Evolutionary conservation across 257 asterid genomes (phyloP).

Genomic region (Knoxia roxburghii): DNA sequence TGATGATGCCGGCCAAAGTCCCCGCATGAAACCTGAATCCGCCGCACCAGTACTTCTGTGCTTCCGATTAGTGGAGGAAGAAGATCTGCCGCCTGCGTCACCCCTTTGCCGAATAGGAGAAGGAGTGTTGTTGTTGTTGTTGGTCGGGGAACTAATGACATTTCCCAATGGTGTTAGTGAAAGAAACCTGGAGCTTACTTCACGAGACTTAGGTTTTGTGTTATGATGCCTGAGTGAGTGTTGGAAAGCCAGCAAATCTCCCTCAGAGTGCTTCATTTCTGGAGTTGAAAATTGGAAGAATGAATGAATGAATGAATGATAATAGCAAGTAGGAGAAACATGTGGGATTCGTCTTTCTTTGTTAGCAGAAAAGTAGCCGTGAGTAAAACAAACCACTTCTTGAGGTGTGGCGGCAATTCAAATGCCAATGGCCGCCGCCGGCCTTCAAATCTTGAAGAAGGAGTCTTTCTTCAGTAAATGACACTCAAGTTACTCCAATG

Average conservation of each 20-base stretch:
- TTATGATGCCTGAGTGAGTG: conserved; percentile 23
- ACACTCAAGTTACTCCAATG: background rate
- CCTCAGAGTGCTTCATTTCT: conserved; percentile 42
- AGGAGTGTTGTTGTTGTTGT: conserved; percentile 2
- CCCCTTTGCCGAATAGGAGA: conserved; percentile 32
- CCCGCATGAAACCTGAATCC: conserved; percentile 43
- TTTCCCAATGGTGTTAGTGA: conserved; percentile 31
- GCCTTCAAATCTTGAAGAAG: conserved; percentile 35
- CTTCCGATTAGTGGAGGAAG: conserved; percentile 26
- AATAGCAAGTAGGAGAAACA: conserved; percentile 4
- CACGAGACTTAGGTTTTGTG: conserved; percentile 49
- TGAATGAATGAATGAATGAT: background rate
- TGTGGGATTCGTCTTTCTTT: conserved; percentile 8
- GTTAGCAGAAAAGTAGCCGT: conserved; percentile 26
- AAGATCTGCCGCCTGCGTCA: conserved; percentile 27
- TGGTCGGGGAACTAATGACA: conserved; percentile 39
- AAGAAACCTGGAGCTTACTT: conserved; percentile 66
- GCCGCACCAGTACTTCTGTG: conserved; percentile 36
- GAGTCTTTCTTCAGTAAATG: conserved; percentile 9
- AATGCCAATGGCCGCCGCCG: conserved; percentile 66
- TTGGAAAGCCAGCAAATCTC: conserved; percentile 18
- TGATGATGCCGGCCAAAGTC: conserved; percentile 71
- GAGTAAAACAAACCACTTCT: conserved; percentile 47
- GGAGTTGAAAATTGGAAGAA: no score
- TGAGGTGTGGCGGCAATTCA: conserved; percentile 66